Evolutionary conservation across 2,329 filamentous ascomycete genomes (phyloP).

Genomic region (Hypoxylon sp.): DNA sequence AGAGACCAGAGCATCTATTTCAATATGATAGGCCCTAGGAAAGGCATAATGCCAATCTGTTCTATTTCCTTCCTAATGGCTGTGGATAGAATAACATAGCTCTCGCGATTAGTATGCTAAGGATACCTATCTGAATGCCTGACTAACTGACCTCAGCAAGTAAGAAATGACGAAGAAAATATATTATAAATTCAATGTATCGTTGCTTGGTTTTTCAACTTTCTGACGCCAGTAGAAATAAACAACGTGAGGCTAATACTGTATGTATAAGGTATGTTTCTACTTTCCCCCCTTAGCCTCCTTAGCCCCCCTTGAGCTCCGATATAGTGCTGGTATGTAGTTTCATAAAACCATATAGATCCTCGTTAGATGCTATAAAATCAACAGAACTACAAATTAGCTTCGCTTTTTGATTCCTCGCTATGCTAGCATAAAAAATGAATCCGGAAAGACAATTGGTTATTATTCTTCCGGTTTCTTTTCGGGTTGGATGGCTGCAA

Average conservation of each 20-base stretch:
- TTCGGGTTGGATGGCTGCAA: slow-evolving; percentile 29
- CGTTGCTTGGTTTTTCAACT: not conserved
- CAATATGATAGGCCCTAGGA: not conserved
- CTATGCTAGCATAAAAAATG: not conserved
- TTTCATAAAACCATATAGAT: not conserved
- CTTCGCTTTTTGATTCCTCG: slow-evolving; percentile 1
- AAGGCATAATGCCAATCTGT: not conserved
- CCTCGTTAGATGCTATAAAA: slow-evolving; percentile 9
- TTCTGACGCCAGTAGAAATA: not conserved
- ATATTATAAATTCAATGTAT: not conserved
- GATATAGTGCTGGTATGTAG: not conserved
- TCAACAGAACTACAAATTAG: not conserved
- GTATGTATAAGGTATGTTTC: not conserved
- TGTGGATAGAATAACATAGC: not conserved
- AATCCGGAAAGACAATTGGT: not conserved
- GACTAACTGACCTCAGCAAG: not conserved
- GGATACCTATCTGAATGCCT: not conserved
- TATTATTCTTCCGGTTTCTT: slow-evolving; percentile 2
- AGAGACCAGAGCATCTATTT: not conserved
- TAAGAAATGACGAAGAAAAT: not conserved
- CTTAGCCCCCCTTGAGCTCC: not conserved
- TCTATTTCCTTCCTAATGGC: not conserved
- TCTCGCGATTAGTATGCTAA: not conserved
- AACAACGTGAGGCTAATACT: not conserved
- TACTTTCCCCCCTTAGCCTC: not conserved